These are phyloP conservation scores for Candida ipomoeae DNA, from an alignment of 805 yeast species.

Conservation along the genomic window DNA sequence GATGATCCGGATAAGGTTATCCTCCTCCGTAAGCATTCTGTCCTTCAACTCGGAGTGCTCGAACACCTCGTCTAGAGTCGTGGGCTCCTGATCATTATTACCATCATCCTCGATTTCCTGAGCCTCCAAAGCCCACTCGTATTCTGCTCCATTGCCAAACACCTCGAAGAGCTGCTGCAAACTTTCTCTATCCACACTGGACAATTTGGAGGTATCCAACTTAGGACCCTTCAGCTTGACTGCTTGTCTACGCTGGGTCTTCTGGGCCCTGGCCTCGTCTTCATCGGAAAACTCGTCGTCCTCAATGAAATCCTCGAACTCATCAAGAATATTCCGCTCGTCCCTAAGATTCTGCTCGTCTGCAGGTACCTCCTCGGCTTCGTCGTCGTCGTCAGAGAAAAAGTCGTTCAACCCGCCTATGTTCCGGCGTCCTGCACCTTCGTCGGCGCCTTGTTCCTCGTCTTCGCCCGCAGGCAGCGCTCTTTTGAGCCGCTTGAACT, in stretches of 20 bases:
- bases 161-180: constrained; percentile 91
- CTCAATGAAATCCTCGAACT: constrained; percentile 94
- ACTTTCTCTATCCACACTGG: constrained; percentile 79
- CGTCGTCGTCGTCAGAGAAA: constrained; percentile 62
- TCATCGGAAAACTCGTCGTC: constrained; percentile 95
- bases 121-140: constrained; percentile 96
- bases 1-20: constrained; percentile 74
- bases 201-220: constrained; percentile 54
- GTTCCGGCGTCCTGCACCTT: constrained; percentile 5
- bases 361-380: constrained; percentile 11
- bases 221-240: constrained; percentile 36
- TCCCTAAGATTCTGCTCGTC: constrained; percentile 13
- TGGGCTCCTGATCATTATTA: constrained; percentile 49
- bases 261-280: constrained; percentile 40
- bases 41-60: constrained; percentile 92
- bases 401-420: constrained; percentile 54
- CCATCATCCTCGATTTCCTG: constrained; percentile 65
- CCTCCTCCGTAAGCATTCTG: constrained; percentile 87
- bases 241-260: constrained; percentile 30
- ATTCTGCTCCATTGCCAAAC: constrained; percentile 95
- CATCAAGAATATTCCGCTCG: constrained; percentile 55
- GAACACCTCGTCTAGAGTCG: constrained; percentile 80
- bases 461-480: constrained; percentile 43
- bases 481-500: constrained; percentile 80
- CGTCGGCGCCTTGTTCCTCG: constrained; percentile 22